Evolutionary conservation across 805 yeast genomes (phyloP).

Genomic region (Myxozyma geophila): DNA sequence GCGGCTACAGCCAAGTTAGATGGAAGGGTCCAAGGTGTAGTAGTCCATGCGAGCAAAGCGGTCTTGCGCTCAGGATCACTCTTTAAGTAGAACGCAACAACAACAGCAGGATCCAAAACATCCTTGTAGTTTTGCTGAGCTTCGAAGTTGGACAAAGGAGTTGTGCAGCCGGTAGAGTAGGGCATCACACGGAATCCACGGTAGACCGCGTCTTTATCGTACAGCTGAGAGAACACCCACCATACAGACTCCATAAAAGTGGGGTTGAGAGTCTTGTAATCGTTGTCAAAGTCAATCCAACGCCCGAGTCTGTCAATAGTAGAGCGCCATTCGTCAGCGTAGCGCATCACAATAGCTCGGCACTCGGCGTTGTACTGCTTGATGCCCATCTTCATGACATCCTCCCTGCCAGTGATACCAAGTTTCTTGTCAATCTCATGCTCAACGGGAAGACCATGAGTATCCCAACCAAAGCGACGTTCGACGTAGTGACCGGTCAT

Average conservation of each 20-base stretch:
- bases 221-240: constrained; percentile 97
- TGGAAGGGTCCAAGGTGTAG: constrained; percentile 99
- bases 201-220: constrained; percentile 84
- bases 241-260: constrained; percentile 97
- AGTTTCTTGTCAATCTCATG: constrained; percentile 98
- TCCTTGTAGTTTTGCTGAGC: constrained; percentile 99
- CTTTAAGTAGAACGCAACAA: constrained; percentile 80
- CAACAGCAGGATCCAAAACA: constrained; percentile 94
- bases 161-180: constrained; percentile 94
- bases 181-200: constrained; percentile 98
- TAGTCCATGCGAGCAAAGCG: constrained; percentile 94
- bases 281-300: constrained; percentile 99
- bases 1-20: constrained; percentile 92
- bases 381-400: constrained; percentile 91
- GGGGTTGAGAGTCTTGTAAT: constrained; percentile 81
- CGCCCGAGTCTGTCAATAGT: constrained; percentile 95
- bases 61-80: constrained; percentile 72
- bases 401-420: constrained; percentile 90
- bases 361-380: constrained; percentile 94
- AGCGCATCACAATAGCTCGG: constrained; percentile 95
- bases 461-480: constrained; percentile 99
- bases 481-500: constrained; percentile 97
- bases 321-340: constrained; percentile 91
- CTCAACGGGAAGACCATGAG: constrained; percentile 98
- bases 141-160: constrained; percentile 96